Percentiles rank a stretch among this genome's conserved stretches.
Conservation (phyloP, 2,329 filamentous ascomycete species). For the Diplodia intermedia region DNA sequence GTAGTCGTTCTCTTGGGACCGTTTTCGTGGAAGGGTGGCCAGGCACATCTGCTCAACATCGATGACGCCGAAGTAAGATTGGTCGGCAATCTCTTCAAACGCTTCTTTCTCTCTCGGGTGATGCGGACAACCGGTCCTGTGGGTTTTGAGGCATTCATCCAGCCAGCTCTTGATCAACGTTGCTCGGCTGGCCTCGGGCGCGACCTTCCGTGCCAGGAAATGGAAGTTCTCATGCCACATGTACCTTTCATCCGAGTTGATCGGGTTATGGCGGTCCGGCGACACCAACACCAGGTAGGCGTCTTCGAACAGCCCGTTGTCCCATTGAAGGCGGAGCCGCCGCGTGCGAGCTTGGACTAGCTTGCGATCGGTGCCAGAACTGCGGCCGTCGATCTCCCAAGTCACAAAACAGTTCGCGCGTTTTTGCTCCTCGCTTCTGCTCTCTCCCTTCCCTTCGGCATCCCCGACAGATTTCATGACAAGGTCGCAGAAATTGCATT, state of each 20-base stretch:
- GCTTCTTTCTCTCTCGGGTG: not conserved
- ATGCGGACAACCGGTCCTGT: conserved; percentile 4
- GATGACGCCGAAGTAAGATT: conserved; percentile 32
- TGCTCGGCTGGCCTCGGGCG: conserved; percentile 12
- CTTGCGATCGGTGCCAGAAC: not conserved
- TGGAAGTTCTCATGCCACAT: not conserved
- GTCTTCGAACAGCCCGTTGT: not conserved
- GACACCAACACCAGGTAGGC: conserved; percentile 27
- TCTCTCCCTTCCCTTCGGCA: not conserved
- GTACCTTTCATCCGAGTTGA: not conserved
- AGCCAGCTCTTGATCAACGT: conserved; percentile 30
- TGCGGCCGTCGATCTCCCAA: conserved; percentile 34
- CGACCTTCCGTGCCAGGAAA: conserved; percentile 16
- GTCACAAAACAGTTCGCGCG: conserved; percentile 24
- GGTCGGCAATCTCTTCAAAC: conserved; percentile 1
- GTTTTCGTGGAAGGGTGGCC: conserved; percentile 10
- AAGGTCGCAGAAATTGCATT: conserved; percentile 6
- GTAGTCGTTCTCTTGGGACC: too few species aligned
- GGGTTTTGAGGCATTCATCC: conserved; percentile 18
- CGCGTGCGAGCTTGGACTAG: conserved; percentile 24
- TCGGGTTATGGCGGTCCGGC: not conserved
- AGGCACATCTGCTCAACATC: conserved; percentile 30
- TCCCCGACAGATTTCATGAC: conserved; percentile 4
- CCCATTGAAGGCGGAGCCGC: conserved; percentile 30
- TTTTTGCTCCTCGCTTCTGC: not conserved